Base-by-base conservation (phyloP, 257 asterid species). In the Voacanga thouarsii region DNA sequence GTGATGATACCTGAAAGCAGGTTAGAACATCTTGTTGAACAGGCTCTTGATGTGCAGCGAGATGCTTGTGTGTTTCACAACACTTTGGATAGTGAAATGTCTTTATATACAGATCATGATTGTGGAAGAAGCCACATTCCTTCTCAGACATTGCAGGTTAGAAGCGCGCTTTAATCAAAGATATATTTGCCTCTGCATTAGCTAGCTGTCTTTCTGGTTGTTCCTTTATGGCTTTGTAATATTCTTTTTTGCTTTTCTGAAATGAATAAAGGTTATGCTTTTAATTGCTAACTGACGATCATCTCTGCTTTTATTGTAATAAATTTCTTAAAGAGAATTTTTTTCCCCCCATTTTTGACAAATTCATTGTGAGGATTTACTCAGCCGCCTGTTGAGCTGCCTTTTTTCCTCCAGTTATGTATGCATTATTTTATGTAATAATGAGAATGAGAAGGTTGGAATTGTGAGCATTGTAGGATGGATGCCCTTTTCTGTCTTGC, bases 71-170 rank as follows among this genome's bases (percentile, higher is more conserved):
- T 24, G 44, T 77, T 47, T 77, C 80, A 77, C 75, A 77, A 77
- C 69, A 19, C 80, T 50, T 67, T 67, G 75, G 68, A n/a, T n/a
- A 57, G 44, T 4, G 80, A 77, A 68, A 77, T 77, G 75, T 77
- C 80, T 39, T 69, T 77, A 18, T 72, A 65, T 55, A 69, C 71
- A 7, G 77, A 78, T 78, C 81, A 71, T 78, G 55, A 78, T 51
- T 78, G 81, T 78, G 81, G 77, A 68, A 71, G 71, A 44, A 39
- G 74, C 50, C 81, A 60, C 37, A 78, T 78, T 56, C 81, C 81
- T 71, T 71, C 72, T 37, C 77, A 71, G 33, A 78, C 77, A 21
- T 12, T 41, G 55, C 81, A 78, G 81, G 81, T 78, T 41, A 71
- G 51, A 33, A 60, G 72, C 16, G 24, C 50, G 7, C 51, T 72